Base-by-base conservation (phyloP, 148 eudicot genomes). In the Camellia japonica region DNA sequence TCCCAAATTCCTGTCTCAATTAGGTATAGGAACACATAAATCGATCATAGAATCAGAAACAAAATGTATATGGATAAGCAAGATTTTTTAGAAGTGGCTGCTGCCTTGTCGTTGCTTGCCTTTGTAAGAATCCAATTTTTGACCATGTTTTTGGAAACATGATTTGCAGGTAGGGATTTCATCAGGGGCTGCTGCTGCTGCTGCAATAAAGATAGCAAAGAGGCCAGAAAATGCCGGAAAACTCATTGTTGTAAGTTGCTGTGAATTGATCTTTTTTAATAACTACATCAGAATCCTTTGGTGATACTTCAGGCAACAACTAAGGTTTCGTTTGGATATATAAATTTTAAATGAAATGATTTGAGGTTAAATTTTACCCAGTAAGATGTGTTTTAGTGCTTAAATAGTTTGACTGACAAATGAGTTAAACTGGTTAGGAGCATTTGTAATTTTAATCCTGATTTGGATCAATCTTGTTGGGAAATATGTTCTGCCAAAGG, bases 171-270 rank as follows among this genome's bases (percentile, higher is more conserved):
- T 90, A 59, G 98, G 98, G 6, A 91, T 95, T 74, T 95, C 98
- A 64, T 93, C 98, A 14, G 98, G 98, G 69, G 94, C 93, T 38
- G 93, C 98, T 16, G 93, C 94, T 12, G 93, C 89, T 12, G 97
- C 98, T 42, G 97, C 94, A 59, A 84, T 94, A 52, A 86, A 82
- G 83, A 79, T 94, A 65, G 98, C 92, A 38, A 87, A 92, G 86
- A 88, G 83, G 81, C 94, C 92, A 44, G 94, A 93, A 86, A 87
- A 91, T 86, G 85, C 90, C 79, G 96, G 96, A 78, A 95, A 95
- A 82, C 96, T 95, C 80, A 85, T 95, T 80, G 98, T 93, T 65
- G 98, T 95, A 88, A 91, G 98, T 87, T 38, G 8, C 38, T 30
- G 3, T 44, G 23, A 19, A 9, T 75, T 14, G 46, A 63, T 76